Base-by-base conservation (phyloP, 306 rosid genomes). In the Lathyrus tuberosus region DNA sequence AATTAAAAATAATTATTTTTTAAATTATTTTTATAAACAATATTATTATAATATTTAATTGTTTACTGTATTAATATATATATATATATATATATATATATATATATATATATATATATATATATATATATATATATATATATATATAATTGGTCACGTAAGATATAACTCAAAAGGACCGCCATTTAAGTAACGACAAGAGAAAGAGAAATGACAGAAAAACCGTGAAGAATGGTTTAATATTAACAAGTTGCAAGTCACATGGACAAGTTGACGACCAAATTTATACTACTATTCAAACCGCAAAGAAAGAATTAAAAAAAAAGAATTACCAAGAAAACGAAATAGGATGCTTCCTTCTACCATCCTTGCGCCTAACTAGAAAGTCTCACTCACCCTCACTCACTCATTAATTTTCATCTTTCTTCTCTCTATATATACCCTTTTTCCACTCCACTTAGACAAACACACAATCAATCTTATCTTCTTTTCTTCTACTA, bases 261-360 rank as follows among this genome's bases (percentile, higher is more conserved):
- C 1, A 63, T 62, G 8, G 64, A 57, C 37, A 61, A 18, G 35
- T 12, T 17, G 1, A 13, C 14, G 71, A n/a, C 4, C 62, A 62
- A 14, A 11, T 35, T 44, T n/a, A 18, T 6, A 12, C 70, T 68
- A 72, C 40, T 57, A 65, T 71, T 43, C 17, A 77, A 77, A 3
- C 16, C 42, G 26, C 26, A 10, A 10, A 14, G 4, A 4, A 5
- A 17, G 13, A 49, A 43, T 43, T 43, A 9, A 15, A 9, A 11
- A 43, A n/a, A 10, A 67, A 62, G 35, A 57, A 69, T 72, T 15
- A 14, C 57, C 48, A 65, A 58, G 0, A 49, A 22, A 2, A 22
- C 0, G 26, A n/a, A 37, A 67, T 4, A 76, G 7, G 89, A 84
- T 73, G 80, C 80, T 84, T 86, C 57, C 57, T 49, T 6, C 33